Percentiles rank a stretch among this genome's conserved stretches.
Conservation (phyloP, 176 grass and related monocot species). For the Phyllostachys edulis region DNA sequence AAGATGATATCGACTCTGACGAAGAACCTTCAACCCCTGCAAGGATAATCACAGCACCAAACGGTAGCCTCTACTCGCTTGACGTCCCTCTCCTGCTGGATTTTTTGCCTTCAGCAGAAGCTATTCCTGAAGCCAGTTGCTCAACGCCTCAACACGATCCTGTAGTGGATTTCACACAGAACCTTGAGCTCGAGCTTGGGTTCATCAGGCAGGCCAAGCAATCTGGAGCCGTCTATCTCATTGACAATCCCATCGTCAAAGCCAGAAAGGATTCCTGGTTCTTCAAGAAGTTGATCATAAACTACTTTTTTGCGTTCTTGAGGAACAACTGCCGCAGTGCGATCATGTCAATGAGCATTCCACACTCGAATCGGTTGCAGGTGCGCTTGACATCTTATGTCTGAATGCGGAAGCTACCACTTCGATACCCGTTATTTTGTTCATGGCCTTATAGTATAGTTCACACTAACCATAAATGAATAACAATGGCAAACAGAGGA, state of each 20-base stretch:
- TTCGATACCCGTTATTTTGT: constrained; percentile 10
- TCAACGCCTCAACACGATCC: constrained; percentile 43
- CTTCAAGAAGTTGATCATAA: constrained; percentile 92
- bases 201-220: constrained; percentile 75
- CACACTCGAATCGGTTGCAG: constrained; percentile 76
- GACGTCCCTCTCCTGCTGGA: constrained; percentile 75
- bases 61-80: constrained; percentile 64
- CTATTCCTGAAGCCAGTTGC: constrained; percentile 60
- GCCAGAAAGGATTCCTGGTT: constrained; percentile 93
- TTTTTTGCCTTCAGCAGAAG: constrained; percentile 34
- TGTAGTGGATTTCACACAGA: constrained; percentile 54
- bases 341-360: constrained; percentile 66
- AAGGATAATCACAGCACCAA: constrained; percentile 65
- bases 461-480: constrained; percentile 29
- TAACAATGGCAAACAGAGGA: neutral
- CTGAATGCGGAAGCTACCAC: constrained; percentile 19
- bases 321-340: constrained; percentile 82
- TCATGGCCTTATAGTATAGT: constrained; percentile 6
- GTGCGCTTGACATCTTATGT: constrained; percentile 90
- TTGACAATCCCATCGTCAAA: constrained; percentile 73
- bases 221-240: constrained; percentile 76
- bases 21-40: constrained; percentile 51
- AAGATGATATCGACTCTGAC: constrained; percentile 62
- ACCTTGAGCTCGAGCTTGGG: constrained; percentile 76
- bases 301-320: constrained; percentile 87